Evolutionary conservation across 2,329 filamentous ascomycete species (phyloP).

Genomic region (Microsporum ferrugineum): DNA sequence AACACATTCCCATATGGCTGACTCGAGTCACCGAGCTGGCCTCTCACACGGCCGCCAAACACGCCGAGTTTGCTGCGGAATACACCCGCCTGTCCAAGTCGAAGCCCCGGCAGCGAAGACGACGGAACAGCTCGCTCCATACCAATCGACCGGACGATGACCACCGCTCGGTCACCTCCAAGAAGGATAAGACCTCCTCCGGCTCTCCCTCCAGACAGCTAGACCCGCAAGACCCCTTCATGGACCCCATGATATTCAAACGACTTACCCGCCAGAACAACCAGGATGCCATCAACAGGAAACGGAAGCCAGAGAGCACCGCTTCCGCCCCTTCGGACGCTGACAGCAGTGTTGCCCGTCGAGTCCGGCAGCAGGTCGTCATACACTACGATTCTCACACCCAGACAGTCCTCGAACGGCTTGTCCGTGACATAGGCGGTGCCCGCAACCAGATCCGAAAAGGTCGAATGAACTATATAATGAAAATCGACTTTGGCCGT

Average conservation of each 20-base stretch:
- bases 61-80: slow-evolving; percentile 34
- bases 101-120: slow-evolving; percentile 22
- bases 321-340: not conserved
- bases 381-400: slow-evolving; percentile 89
- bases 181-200: not conserved
- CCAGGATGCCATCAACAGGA: slow-evolving; percentile 20
- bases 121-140: slow-evolving; percentile 34
- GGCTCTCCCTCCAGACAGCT: not conserved
- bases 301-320: slow-evolving; percentile 19
- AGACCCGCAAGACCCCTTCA: not conserved
- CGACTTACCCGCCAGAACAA: slow-evolving; percentile 8
- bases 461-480: slow-evolving; percentile 51
- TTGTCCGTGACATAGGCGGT: slow-evolving; percentile 70
- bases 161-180: not conserved
- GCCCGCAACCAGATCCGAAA: slow-evolving; percentile 77
- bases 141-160: slow-evolving; percentile 29
- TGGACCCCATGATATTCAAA: slow-evolving; percentile 8
- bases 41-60: slow-evolving; percentile 29
- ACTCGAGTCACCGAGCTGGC: slow-evolving; percentile 33
- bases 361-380: slow-evolving; percentile 63
- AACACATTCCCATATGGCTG: slow-evolving; percentile 38
- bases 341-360: slow-evolving; percentile 40
- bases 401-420: slow-evolving; percentile 67
- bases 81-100: slow-evolving; percentile 26
- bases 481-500: slow-evolving; percentile 16